These are phyloP conservation scores for Conoideocrella luteorostrata DNA, from an alignment of 2,329 filamentous ascomycete species.

Conservation along the genomic window DNA sequence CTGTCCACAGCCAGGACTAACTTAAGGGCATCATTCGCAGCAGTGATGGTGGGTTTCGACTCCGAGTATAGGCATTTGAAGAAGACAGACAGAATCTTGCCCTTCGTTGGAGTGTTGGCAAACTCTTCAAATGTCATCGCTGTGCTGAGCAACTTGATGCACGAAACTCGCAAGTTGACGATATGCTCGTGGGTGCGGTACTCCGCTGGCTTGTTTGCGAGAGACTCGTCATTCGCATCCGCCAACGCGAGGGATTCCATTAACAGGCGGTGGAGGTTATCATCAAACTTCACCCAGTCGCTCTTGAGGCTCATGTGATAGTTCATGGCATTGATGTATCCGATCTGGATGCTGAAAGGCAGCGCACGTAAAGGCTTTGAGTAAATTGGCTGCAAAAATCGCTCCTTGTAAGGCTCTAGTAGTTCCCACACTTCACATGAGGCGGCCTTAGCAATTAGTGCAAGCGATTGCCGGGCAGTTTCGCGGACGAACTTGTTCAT, in stretches of 20 bases:
- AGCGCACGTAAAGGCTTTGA: conserved; percentile 89
- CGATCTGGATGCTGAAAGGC: conserved; percentile 92
- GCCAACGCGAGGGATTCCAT: conserved; percentile 91
- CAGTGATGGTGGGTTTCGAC: conserved; percentile 85
- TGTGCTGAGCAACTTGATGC: conserved; percentile 85
- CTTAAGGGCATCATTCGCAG: conserved; percentile 84
- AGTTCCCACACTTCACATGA: conserved; percentile 79
- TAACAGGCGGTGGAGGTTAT: conserved; percentile 80
- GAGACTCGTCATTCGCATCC: conserved; percentile 86
- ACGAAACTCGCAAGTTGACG: conserved; percentile 83
- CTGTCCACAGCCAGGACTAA: conserved; percentile 82
- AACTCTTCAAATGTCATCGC: conserved; percentile 94
- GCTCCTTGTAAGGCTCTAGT: conserved; percentile 82
- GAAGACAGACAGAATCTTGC: conserved; percentile 84
- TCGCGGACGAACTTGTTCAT: conserved; percentile 94
- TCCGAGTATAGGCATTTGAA: conserved; percentile 97
- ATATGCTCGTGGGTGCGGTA: conserved; percentile 95
- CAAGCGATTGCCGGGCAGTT: conserved; percentile 74
- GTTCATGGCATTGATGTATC: conserved; percentile 95
- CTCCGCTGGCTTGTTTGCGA: conserved; percentile 88
- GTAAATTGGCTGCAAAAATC: conserved; percentile 85
- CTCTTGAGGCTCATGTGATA: conserved; percentile 87
- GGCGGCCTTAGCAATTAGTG: conserved; percentile 72
- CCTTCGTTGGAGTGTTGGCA: conserved; percentile 60
- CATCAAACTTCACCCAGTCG: conserved; percentile 86